Conservation (phyloP, 257 asterid species). For the Knoxia roxburghii region DNA sequence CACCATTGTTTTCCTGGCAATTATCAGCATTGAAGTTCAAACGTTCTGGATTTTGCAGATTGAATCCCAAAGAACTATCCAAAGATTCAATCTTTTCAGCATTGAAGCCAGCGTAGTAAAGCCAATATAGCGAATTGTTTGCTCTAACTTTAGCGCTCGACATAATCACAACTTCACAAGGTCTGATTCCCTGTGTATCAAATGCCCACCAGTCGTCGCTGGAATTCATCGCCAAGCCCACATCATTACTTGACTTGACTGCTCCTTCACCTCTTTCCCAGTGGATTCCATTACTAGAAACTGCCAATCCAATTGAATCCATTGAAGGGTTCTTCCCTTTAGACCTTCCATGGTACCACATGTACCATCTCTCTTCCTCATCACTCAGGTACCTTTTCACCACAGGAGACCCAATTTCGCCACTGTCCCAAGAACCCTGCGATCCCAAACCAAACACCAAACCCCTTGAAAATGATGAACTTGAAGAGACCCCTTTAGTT, state of each 20-base stretch:
- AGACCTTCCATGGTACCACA: conserved; percentile 85
- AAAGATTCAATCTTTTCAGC: conserved; percentile 30
- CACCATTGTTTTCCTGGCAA: neutral
- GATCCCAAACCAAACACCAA: conserved; percentile 62
- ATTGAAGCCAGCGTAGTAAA: conserved; percentile 63
- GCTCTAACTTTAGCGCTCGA: conserved; percentile 67
- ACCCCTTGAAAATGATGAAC: conserved; percentile 54
- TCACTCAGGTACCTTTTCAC: conserved; percentile 81
- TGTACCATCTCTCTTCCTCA: conserved; percentile 80
- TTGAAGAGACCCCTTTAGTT: conserved; percentile 23
- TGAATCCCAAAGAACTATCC: conserved; percentile 13
- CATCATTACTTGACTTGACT: conserved; percentile 56
- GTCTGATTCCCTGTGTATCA: conserved; percentile 67
- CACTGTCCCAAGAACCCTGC: conserved; percentile 58
- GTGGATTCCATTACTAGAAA: conserved; percentile 79
- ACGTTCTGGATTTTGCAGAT: conserved; percentile 20
- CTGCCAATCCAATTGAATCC: conserved; percentile 72
- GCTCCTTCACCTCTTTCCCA: conserved; percentile 72
- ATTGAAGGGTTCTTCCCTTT: conserved; percentile 22
- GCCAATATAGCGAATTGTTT: conserved; percentile 74
- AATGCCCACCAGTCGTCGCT: conserved; percentile 93
- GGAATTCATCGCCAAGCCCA: conserved; percentile 61
- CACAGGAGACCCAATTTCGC: conserved; percentile 83
- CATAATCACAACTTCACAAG: conserved; percentile 72
- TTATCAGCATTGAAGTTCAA: neutral